Conservation (phyloP, 2,329 filamentous ascomycete species). For the Pyrenophora seminiperda region DNA sequence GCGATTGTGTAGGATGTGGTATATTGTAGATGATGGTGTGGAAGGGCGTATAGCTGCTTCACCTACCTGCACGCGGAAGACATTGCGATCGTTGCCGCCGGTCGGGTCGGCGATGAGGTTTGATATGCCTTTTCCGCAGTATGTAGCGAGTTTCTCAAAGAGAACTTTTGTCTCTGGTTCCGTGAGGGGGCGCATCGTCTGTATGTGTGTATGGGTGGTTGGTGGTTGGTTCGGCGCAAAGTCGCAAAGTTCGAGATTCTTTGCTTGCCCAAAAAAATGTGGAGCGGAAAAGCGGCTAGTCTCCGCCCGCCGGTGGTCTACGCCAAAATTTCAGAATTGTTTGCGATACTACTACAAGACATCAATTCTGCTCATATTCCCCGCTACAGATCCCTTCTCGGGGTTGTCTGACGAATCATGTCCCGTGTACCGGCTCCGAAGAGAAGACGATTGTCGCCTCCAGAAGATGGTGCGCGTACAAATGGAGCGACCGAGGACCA, state of each 20-base stretch:
- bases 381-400: too few relatives aligned
- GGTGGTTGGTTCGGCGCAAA: conserved; percentile 21
- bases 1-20: background rate
- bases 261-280: conserved; percentile 17
- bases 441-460: conserved; percentile 46
- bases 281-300: conserved; percentile 18
- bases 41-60: too few relatives aligned
- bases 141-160: conserved; percentile 91
- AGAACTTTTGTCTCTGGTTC: conserved; percentile 79
- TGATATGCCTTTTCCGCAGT: conserved; percentile 85
- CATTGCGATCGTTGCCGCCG: conserved; percentile 43
- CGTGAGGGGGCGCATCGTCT: conserved; percentile 79
- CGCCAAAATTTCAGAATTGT: conserved; percentile 32
- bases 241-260: conserved; percentile 18
- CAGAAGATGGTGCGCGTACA: conserved; percentile 30
- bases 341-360: background rate
- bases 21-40: background rate
- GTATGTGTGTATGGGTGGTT: conserved; percentile 9
- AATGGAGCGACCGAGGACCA: conserved; percentile 24
- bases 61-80: conserved; percentile 58
- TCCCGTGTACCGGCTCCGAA: conserved; percentile 45
- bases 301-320: conserved; percentile 22
- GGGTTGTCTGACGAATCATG: conserved; percentile 24
- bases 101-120: conserved; percentile 62
- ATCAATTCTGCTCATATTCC: background rate